These are phyloP conservation scores for Emergomyces pasteurianus DNA, from an alignment of 2,329 filamentous ascomycete genomes.

Conservation along the genomic window DNA sequence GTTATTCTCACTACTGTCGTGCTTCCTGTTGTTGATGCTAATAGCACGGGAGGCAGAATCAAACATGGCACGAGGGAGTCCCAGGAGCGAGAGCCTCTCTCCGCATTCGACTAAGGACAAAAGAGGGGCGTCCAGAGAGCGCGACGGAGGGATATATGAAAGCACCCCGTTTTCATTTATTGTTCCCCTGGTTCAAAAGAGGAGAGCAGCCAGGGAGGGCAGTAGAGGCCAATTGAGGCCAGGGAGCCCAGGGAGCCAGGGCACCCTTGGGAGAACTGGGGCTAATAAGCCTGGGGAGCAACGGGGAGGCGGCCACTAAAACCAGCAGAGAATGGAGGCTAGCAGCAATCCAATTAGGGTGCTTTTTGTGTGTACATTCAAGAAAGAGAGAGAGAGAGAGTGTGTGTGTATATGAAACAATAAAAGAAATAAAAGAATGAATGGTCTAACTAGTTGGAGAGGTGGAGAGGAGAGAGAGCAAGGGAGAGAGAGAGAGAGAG, in stretches of 20 bases:
- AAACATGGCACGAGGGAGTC: conserved; percentile 3
- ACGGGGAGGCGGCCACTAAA: neutral
- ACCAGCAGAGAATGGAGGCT: neutral
- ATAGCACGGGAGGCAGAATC: neutral
- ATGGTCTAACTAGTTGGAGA: neutral
- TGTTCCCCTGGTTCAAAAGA: neutral
- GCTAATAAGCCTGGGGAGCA: neutral
- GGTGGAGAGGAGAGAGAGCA: neutral
- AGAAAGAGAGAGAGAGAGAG: neutral
- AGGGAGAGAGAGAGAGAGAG: neutral
- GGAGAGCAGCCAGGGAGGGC: neutral
- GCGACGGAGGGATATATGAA: conserved; percentile 1
- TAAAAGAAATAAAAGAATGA: neutral
- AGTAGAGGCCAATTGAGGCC: too few species aligned
- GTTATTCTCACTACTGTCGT: neutral
- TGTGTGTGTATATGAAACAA: neutral
- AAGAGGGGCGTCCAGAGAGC: conserved; percentile 5
- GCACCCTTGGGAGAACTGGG: neutral
- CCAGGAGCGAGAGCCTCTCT: conserved; percentile 2
- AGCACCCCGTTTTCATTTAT: neutral
- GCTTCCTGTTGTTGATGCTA: neutral
- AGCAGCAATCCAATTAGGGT: neutral
- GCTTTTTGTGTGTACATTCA: neutral
- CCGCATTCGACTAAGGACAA: conserved; percentile 8
- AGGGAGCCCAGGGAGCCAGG: neutral